phyloP scores from a whole-genome alignment of 352 stramenopile species.

The Globisporangium nunn region DNA sequence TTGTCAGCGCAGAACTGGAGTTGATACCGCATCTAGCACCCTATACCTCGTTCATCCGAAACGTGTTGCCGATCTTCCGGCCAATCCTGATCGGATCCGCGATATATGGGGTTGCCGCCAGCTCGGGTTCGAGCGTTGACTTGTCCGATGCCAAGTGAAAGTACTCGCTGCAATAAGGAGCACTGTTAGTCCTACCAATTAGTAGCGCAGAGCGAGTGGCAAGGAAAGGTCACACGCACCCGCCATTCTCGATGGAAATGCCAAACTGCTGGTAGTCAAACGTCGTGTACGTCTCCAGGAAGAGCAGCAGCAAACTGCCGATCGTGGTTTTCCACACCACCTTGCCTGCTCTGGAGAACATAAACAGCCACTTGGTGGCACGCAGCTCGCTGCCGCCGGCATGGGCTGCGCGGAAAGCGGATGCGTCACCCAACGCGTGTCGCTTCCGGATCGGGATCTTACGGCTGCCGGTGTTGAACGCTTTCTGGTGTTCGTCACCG shows the following conservation, averaged over 20 bases:
- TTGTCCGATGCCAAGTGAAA: conserved; percentile 57
- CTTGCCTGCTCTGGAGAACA: conserved; percentile 53
- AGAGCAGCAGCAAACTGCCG: conserved; percentile 67
- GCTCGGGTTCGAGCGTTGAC: conserved; percentile 21
- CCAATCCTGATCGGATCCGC: conserved; percentile 62
- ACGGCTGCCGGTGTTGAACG: conserved; percentile 20
- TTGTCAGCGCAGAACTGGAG: neutral
- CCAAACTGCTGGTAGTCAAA: conserved; percentile 82
- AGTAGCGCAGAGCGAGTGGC: neutral
- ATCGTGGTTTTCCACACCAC: conserved; percentile 65
- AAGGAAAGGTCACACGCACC: conserved; percentile 26
- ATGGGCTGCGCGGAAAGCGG: neutral
- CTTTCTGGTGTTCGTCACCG: conserved; percentile 53
- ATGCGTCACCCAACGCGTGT: neutral
- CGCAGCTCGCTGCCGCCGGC: conserved; percentile 4
- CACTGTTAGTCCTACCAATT: neutral
- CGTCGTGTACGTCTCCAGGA: conserved; percentile 79
- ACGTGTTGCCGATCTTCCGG: conserved; percentile 73
- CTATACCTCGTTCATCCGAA: conserved; percentile 71
- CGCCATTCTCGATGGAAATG: conserved; percentile 62
- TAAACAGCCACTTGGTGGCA: conserved; percentile 48
- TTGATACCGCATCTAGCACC: neutral
- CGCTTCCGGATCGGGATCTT: neutral
- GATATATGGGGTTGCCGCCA: conserved; percentile 56
- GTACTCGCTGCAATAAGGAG: conserved; percentile 40